Evolutionary conservation across 495 filamentous ascomycete species (phyloP).

Genomic region (Aspergillus sclerotioniger): DNA sequence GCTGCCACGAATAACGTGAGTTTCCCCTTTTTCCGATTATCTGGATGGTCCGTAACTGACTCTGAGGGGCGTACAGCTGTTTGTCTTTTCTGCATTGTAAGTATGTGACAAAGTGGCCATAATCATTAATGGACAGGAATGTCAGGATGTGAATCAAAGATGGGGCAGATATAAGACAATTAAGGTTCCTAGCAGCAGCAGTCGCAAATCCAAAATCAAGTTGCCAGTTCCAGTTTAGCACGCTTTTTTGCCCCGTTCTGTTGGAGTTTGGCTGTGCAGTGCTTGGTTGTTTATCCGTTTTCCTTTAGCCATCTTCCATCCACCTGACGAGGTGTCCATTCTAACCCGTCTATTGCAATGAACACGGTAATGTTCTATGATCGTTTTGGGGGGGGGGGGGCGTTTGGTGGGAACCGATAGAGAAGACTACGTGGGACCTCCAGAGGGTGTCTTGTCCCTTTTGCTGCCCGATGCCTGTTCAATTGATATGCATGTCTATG

Average conservation of each 20-base stretch:
- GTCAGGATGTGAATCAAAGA: conserved; percentile 17
- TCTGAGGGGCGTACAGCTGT: conserved; percentile 57
- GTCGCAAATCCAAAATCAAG: conserved; percentile 20
- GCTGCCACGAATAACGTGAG: conserved; percentile 98
- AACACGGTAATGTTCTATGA: conserved; percentile 17
- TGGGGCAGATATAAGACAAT: conserved; percentile 16
- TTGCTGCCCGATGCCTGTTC: conserved; percentile 11
- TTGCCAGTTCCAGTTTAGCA: conserved; percentile 22
- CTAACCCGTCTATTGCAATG: conserved; percentile 5
- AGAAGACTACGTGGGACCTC: conserved; percentile 16
- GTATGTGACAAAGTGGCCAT: conserved; percentile 20
- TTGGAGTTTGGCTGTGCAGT: conserved; percentile 19
- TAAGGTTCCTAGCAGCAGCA: conserved; percentile 20
- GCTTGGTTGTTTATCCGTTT: neutral
- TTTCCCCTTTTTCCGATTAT: conserved; percentile 16
- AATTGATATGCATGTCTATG: conserved; percentile 8
- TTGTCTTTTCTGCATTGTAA: conserved; percentile 98
- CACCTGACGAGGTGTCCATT: conserved; percentile 14
- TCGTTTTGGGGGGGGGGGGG: conserved; percentile 19
- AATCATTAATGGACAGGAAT: conserved; percentile 30
- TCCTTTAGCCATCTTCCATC: conserved; percentile 7
- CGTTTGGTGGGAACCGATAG: conserved; percentile 24
- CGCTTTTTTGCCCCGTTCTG: conserved; percentile 7
- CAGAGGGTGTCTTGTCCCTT: conserved; percentile 17
- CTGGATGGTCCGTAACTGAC: conserved; percentile 7